Evolutionary conservation across 306 rosid species (phyloP).

Genomic region (Astragalus membranaceus): DNA sequence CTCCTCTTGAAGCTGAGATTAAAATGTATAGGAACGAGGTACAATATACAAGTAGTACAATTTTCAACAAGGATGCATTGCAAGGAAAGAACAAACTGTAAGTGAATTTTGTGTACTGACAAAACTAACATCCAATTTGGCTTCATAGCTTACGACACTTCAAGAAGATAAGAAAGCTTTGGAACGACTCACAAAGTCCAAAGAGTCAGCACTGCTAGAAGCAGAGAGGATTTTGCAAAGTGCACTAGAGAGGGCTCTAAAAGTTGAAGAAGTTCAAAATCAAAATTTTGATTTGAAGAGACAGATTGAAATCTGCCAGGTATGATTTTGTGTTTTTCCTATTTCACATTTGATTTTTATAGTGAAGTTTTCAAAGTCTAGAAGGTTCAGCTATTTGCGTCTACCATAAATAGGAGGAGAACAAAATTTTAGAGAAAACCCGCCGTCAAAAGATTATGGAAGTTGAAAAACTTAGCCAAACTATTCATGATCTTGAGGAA

Average conservation of each 20-base stretch:
- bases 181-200: slow-evolving; percentile 70
- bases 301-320: slow-evolving; percentile 92
- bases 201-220: slow-evolving; percentile 72
- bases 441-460: slow-evolving; percentile 74
- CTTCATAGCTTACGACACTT: slow-evolving; percentile 50
- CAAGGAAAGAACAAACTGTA: background rate
- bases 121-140: slow-evolving; percentile 15
- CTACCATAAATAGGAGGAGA: slow-evolving; percentile 65
- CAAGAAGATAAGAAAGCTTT: slow-evolving; percentile 85
- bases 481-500: slow-evolving; percentile 81
- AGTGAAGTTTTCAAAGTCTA: slow-evolving; percentile 1
- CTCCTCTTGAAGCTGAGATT: slow-evolving; percentile 86
- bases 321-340: slow-evolving; percentile 23
- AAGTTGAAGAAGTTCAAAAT: slow-evolving; percentile 88
- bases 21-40: slow-evolving; percentile 76
- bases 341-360: background rate
- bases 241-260: slow-evolving; percentile 71
- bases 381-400: slow-evolving; percentile 6
- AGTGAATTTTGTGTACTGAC: background rate
- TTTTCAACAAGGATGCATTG: background rate
- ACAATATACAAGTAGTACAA: slow-evolving; percentile 21
- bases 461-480: slow-evolving; percentile 83
- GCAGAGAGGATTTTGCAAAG: slow-evolving; percentile 69
- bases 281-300: slow-evolving; percentile 72
- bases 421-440: slow-evolving; percentile 71